A percentile compares a stretch with the other conserved stretches of the same genome.
Evolutionary conservation across 73 alveolate genomes (phyloP).

Genomic region (Symbiodinium pilosum): DNA sequence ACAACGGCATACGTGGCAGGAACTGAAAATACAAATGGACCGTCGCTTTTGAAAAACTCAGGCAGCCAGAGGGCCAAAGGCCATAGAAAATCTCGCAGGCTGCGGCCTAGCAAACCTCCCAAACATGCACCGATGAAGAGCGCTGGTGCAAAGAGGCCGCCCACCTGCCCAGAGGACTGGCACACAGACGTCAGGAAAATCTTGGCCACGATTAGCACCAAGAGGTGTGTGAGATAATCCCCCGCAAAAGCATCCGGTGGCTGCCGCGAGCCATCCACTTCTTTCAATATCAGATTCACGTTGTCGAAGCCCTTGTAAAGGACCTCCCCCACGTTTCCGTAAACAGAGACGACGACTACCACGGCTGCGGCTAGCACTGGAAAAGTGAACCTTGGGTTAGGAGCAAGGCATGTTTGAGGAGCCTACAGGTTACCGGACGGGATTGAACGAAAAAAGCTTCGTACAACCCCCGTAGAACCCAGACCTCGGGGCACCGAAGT

Average conservation of each 20-base stretch:
- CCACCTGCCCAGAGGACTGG: slow-evolving; percentile 84
- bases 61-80: slow-evolving; percentile 77
- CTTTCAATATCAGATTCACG: slow-evolving; percentile 36
- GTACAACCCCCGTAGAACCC: background rate
- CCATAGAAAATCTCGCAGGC: slow-evolving; percentile 75
- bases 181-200: slow-evolving; percentile 62
- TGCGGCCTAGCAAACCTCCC: slow-evolving; percentile 61
- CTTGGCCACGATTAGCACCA: slow-evolving; percentile 31
- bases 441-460: too few species aligned
- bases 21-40: slow-evolving; percentile 28
- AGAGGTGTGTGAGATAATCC: background rate
- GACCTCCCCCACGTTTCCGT: slow-evolving; percentile 43
- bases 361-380: slow-evolving; percentile 48
- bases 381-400: background rate
- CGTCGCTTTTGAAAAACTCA: background rate
- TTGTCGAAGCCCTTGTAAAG: slow-evolving; percentile 79
- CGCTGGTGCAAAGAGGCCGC: slow-evolving; percentile 93
- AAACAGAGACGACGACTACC: slow-evolving; percentile 39
- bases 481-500: slow-evolving; percentile 34
- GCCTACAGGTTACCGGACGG: too few species aligned
- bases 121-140: slow-evolving; percentile 90
- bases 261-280: slow-evolving; percentile 45
- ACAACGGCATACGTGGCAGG: slow-evolving; percentile 89
- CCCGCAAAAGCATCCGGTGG: slow-evolving; percentile 26
- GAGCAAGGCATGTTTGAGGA: too few species aligned